Percentiles rank a stretch among this genome's conserved stretches.
phyloP scores from a whole-genome alignment of 2,329 filamentous ascomycete species.

The Tolypocladium pustulatum region DNA sequence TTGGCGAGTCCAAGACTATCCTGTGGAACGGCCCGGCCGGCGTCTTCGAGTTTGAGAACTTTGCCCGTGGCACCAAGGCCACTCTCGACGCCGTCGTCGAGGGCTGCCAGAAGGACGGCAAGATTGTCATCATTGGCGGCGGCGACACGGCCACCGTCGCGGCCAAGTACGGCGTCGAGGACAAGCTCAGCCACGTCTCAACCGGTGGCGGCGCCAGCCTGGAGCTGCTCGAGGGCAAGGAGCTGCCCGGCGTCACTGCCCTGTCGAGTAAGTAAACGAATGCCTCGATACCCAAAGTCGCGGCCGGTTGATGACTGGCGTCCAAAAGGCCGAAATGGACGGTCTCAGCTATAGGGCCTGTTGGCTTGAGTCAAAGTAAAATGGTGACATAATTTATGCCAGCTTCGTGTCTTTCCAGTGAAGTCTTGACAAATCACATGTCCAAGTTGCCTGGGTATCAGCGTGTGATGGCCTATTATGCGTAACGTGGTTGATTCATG shows the following conservation, averaged over 20 bases:
- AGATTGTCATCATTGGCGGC: constrained; percentile 97
- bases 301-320: not conserved
- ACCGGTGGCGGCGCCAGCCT: constrained; percentile 92
- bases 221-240: constrained; percentile 97
- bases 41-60: constrained; percentile 95
- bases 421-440: not conserved
- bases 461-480: not conserved
- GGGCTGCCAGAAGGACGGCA: constrained; percentile 63
- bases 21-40: constrained; percentile 98
- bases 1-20: constrained; percentile 84
- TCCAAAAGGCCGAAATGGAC: not conserved
- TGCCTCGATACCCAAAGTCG: not conserved
- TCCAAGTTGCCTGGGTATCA: not conserved
- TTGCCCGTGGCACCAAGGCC: constrained; percentile 83
- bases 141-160: constrained; percentile 97
- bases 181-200: constrained; percentile 96
- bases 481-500: not conserved
- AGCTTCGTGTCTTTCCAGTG: not conserved
- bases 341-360: not conserved
- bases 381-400: not conserved
- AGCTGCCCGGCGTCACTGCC: constrained; percentile 83
- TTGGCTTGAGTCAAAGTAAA: not conserved
- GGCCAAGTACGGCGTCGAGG: constrained; percentile 91
- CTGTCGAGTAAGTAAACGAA: constrained; percentile 63
- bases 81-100: constrained; percentile 82